A percentile compares a stretch with the other conserved stretches of the same genome.
Evolutionary conservation across 768 basidiomycete species (phyloP).

Genomic region (Sporobolomyces phaffii): DNA sequence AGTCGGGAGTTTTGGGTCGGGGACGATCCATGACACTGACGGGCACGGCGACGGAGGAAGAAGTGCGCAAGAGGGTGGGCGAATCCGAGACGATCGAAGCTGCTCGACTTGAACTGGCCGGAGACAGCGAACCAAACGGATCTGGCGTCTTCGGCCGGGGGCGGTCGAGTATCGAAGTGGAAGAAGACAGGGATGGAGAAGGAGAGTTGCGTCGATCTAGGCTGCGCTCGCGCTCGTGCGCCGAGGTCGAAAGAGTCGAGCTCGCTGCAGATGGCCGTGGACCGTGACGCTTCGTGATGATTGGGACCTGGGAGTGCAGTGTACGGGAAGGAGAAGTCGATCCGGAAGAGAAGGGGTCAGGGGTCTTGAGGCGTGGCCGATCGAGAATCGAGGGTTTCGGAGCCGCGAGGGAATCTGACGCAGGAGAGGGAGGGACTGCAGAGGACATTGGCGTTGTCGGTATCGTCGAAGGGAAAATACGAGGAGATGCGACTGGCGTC

Average conservation of each 20-base stretch:
- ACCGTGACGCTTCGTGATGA: neutral
- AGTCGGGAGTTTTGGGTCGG: constrained; percentile 26
- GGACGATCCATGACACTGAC: constrained; percentile 8
- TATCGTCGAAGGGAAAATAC: neutral
- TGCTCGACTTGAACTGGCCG: neutral
- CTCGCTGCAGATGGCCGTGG: neutral
- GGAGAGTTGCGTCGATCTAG: neutral
- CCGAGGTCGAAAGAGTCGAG: neutral
- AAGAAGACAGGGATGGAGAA: neutral
- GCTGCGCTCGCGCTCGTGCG: neutral
- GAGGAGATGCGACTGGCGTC: neutral
- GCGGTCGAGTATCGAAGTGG: constrained; percentile 9
- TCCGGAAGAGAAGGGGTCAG: constrained; percentile 11
- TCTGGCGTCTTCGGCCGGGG: constrained; percentile 13
- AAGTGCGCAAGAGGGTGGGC: neutral
- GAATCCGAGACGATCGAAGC: neutral
- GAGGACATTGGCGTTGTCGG: no score
- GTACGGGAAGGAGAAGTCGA: neutral
- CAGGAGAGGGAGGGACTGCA: neutral
- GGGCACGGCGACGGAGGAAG: neutral
- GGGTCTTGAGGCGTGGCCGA: constrained; percentile 16
- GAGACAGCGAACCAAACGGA: neutral
- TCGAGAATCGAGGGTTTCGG: constrained; percentile 4
- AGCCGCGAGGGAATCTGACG: neutral
- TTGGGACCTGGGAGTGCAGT: neutral